Conservation (phyloP, 169 alveolate genomes). For the Plasmodium fragile region DNA sequence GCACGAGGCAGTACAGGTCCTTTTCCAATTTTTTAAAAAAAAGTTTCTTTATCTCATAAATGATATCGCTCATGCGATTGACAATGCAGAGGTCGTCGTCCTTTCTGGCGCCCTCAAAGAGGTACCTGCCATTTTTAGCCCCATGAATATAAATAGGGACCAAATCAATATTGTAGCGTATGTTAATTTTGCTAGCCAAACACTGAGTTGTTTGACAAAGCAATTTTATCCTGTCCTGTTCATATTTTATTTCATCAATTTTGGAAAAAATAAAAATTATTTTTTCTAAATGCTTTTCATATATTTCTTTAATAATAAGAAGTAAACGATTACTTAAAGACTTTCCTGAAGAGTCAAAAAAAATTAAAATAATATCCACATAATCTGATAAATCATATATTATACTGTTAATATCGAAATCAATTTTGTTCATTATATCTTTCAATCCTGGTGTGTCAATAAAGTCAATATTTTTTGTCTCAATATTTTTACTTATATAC, state of each 20-base stretch:
- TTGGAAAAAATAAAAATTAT: constrained; percentile 79
- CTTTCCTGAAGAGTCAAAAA: constrained; percentile 86
- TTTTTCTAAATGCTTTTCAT: constrained; percentile 77
- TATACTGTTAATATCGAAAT: constrained; percentile 82
- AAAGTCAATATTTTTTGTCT: constrained; percentile 77
- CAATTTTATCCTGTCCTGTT: constrained; percentile 79
- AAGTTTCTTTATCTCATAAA: constrained; percentile 49
- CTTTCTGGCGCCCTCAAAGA: constrained; percentile 25
- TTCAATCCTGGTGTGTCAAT: constrained; percentile 89
- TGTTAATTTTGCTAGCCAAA: constrained; percentile 67
- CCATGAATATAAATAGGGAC: constrained; percentile 78
- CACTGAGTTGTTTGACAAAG: constrained; percentile 81
- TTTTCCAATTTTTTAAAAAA: constrained; percentile 55
- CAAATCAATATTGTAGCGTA: constrained; percentile 76
- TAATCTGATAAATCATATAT: constrained; percentile 79
- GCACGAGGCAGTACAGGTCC: constrained; percentile 43
- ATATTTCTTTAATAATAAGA: constrained; percentile 74
- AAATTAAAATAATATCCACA: constrained; percentile 84
- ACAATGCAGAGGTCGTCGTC: constrained; percentile 44
- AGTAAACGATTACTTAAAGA: constrained; percentile 83
- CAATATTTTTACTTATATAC: constrained; percentile 44
- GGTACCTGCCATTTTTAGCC: constrained; percentile 77
- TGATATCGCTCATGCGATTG: constrained; percentile 46
- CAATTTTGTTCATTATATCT: constrained; percentile 83
- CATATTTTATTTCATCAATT: constrained; percentile 81